Evolutionary conservation across 164 flowering plant species (phyloP).

Genomic region (Magnolia changhungtana): DNA sequence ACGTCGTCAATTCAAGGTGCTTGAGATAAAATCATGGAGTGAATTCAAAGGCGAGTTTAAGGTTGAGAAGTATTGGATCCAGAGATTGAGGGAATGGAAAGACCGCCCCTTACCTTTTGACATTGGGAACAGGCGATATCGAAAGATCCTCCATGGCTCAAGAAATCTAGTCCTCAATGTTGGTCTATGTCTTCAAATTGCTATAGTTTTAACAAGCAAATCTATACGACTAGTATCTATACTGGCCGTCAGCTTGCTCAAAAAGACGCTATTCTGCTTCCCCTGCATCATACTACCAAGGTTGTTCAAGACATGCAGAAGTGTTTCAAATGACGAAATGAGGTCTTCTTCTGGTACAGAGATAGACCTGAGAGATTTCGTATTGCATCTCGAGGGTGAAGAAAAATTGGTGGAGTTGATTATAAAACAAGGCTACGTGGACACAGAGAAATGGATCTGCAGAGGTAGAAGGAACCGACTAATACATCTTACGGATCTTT

Average conservation of each 20-base stretch:
- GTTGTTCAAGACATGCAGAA: not conserved
- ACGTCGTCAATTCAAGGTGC: not conserved
- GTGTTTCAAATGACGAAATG: slow-evolving; percentile 19
- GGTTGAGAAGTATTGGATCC: slow-evolving; percentile 45
- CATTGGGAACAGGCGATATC: not conserved
- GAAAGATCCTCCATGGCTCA: not conserved
- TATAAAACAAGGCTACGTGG: slow-evolving; percentile 30
- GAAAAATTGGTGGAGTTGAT: slow-evolving; percentile 40
- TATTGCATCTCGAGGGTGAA: slow-evolving; percentile 64
- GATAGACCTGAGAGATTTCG: slow-evolving; percentile 9
- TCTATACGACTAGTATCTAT: slow-evolving; percentile 31
- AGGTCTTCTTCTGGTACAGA: not conserved
- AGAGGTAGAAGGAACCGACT: slow-evolving; percentile 41
- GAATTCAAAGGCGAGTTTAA: slow-evolving; percentile 13
- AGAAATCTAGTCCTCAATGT: slow-evolving; percentile 3
- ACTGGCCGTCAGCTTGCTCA: slow-evolving; percentile 4
- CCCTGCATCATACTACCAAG: not conserved
- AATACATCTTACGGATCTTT: slow-evolving; percentile 33
- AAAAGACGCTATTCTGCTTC: slow-evolving; percentile 12
- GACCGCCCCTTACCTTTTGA: slow-evolving; percentile 12
- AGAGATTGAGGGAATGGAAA: slow-evolving; percentile 36
- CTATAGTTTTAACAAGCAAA: slow-evolving; percentile 42
- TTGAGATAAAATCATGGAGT: not conserved
- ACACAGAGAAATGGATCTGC: slow-evolving; percentile 34
- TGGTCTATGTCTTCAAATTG: slow-evolving; percentile 35